Base-by-base conservation (phyloP, 2,329 filamentous ascomycete genomes). In the Polychaeton citri region DNA sequence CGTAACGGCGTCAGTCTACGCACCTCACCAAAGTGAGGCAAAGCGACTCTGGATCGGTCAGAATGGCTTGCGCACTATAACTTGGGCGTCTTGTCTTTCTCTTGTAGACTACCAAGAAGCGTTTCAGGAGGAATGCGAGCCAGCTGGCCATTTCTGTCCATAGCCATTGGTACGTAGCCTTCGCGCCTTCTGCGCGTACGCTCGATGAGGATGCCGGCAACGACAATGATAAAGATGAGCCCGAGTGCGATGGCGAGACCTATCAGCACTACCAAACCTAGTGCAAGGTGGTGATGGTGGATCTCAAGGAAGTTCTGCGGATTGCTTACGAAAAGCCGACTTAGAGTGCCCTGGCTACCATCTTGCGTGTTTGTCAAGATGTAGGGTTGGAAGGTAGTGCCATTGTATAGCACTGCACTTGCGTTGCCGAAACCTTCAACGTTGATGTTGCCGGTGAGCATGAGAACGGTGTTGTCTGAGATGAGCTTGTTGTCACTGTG, bases 401-500 rank as follows among this genome's bases (percentile, higher is more conserved):
- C 90, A 52, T 96, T 84, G 64, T 82, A 98, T 19, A 95, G 65
- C 6, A 79, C 88, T 6, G 84, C 86, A 10, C 88, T 93, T 5
- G 81, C 84, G 38, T 77, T 79, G 39, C 88, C 87, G 53, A 86
- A 86, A 33, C 65, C 64, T 0, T 80, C 74, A 13, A 96, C 68
- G 44, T 76, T 71, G 46, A 98, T 74, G 36, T 80, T 74, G 26
- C 90, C 90, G n/a, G 84, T 84, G 34, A 96, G 65, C 60, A 98
- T 71, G 21, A 98, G 72, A 3, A 76, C 71, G 54, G 90, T 76
- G 42, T 76, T 67, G 13, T 70, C 60, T 35, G 76, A 69, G 12
- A 98, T 61, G 5, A 86, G 64, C 24, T 72, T 60, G 2, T 72
- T 76, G 10, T 66, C 60, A 21, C 64, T 72, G 54, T 96, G 90